Conservation (phyloP, 179 eudicot genomes). For the Spergularia azorica region DNA sequence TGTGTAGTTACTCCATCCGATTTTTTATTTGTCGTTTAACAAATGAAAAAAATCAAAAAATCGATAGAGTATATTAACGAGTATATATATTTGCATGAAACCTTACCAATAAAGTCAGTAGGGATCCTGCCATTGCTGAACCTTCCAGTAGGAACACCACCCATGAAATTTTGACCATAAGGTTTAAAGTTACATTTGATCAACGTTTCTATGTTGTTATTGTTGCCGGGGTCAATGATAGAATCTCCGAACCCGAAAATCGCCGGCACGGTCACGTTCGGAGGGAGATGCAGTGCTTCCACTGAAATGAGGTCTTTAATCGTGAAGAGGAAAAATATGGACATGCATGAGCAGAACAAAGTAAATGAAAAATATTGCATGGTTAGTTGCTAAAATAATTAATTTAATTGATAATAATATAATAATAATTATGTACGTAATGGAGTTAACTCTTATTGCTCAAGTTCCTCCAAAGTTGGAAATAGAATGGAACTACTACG, state of each 20-base stretch:
- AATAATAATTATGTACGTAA: no score
- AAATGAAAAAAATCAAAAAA: no score
- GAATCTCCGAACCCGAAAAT: slow-evolving; percentile 53
- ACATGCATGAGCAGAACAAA: neutral
- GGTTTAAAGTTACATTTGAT: slow-evolving; percentile 43
- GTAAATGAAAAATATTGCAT: slow-evolving; percentile 15
- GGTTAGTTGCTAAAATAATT: neutral
- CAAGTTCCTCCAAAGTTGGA: no score
- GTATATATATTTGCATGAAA: no score
- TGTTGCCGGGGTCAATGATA: slow-evolving; percentile 57
- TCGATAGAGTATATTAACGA: no score
- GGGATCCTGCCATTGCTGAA: slow-evolving; percentile 60
- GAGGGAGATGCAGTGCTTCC: slow-evolving; percentile 18
- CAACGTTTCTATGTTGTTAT: slow-evolving; percentile 34
- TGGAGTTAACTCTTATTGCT: no score
- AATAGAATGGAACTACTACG: no score
- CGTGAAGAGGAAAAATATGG: neutral
- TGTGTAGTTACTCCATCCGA: no score
- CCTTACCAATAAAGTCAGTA: slow-evolving; percentile 48
- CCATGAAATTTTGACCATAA: slow-evolving; percentile 51
- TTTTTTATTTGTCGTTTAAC: no score
- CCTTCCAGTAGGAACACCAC: slow-evolving; percentile 50
- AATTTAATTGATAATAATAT: no score
- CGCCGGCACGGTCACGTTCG: slow-evolving; percentile 38
- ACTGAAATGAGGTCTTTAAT: neutral